A percentile compares a stretch with the other conserved stretches of the same genome.
These are phyloP conservation scores for Alternaria sp. DNA, from an alignment of 2,329 filamentous ascomycete species.

Conservation along the genomic window DNA sequence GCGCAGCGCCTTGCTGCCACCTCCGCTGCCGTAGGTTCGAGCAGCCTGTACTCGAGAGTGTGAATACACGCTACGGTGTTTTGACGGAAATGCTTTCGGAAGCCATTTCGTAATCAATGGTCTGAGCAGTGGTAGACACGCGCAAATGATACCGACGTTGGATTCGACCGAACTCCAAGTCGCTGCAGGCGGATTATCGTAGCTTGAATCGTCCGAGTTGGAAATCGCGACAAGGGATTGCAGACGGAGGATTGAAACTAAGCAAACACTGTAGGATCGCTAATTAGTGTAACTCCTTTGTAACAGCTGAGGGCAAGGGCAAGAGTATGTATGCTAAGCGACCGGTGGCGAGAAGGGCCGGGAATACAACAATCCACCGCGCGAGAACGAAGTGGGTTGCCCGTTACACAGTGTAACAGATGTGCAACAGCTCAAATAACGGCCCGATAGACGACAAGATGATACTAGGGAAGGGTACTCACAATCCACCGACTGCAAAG, in stretches of 20 bases:
- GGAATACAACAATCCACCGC: neutral
- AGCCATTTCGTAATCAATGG: slow-evolving; percentile 39
- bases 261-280: slow-evolving; percentile 38
- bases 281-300: slow-evolving; percentile 13
- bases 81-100: slow-evolving; percentile 34
- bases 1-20: slow-evolving; percentile 10
- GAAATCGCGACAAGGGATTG: slow-evolving; percentile 46
- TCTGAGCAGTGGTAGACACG: slow-evolving; percentile 43
- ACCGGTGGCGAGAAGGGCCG: neutral
- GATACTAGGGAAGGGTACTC: slow-evolving; percentile 30
- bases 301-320: neutral
- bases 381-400: neutral
- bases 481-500: slow-evolving; percentile 54
- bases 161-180: slow-evolving; percentile 44
- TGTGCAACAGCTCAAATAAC: slow-evolving; percentile 14
- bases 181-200: slow-evolving; percentile 46
- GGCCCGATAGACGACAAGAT: neutral
- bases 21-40: slow-evolving; percentile 25
- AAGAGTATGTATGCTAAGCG: neutral
- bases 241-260: slow-evolving; percentile 48
- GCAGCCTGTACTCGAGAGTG: slow-evolving; percentile 18
- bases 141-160: slow-evolving; percentile 48
- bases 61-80: slow-evolving; percentile 21
- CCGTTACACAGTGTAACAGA: slow-evolving; percentile 16
- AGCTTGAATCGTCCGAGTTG: slow-evolving; percentile 41